A percentile compares a stretch with the other conserved stretches of the same genome.
Evolutionary conservation across 2,329 filamentous ascomycete genomes (phyloP).

Genomic region (Sporothrix pseudoabietina): DNA sequence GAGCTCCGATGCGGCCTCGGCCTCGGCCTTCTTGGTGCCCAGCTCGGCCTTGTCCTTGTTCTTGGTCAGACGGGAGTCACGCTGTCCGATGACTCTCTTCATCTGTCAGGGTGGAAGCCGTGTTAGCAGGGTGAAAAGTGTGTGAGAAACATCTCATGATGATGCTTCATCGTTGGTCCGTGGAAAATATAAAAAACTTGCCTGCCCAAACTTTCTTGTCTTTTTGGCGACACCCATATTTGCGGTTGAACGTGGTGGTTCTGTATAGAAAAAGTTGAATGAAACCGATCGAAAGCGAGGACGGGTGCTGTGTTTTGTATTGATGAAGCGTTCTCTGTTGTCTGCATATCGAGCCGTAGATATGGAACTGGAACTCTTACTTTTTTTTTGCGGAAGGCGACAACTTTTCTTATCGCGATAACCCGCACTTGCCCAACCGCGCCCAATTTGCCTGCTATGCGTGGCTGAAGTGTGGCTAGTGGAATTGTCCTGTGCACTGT

Average conservation of each 20-base stretch:
- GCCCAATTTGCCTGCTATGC: not conserved
- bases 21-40: constrained; percentile 50
- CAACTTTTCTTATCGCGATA: constrained; percentile 29
- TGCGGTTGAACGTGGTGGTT: not conserved
- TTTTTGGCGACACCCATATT: constrained; percentile 86
- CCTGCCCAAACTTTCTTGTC: constrained; percentile 80
- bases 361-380: not conserved
- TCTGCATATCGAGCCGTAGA: not conserved
- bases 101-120: constrained; percentile 48
- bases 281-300: not conserved
- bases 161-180: not conserved
- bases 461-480: constrained; percentile 8
- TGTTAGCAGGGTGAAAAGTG: not conserved
- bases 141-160: not conserved
- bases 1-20: constrained; percentile 32
- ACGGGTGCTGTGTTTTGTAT: constrained; percentile 10
- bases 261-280: not conserved
- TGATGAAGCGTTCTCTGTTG: constrained; percentile 12
- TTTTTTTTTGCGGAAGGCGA: constrained; percentile 13
- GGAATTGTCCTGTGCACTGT: not conserved
- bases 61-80: constrained; percentile 79
- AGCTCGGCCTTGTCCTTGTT: constrained; percentile 67
- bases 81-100: constrained; percentile 80
- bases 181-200: constrained; percentile 7
- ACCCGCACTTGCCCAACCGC: constrained; percentile 2